Base-by-base conservation (phyloP, 2,329 filamentous ascomycete species). In the Zopfia rhizophila region DNA sequence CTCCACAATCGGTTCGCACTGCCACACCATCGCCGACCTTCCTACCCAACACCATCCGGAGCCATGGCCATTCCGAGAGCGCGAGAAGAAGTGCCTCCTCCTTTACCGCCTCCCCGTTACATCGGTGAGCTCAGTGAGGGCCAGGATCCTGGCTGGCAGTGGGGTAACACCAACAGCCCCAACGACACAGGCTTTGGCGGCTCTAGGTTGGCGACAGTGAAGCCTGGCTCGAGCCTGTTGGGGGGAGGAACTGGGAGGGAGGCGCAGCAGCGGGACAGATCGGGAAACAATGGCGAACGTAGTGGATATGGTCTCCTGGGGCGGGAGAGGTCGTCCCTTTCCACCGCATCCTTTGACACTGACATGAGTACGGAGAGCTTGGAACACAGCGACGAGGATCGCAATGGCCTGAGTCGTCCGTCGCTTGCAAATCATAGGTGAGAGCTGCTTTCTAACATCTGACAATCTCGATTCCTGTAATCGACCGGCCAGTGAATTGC, bases 61-160 rank as follows among this genome's bases (percentile, higher is more conserved):
- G 78, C 78, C 52, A 84, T 88, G 82, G 76, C 84, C 49, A 87
- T 89, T 65, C 83, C 83, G 37, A 78, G 81, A 63, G 76, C 79
- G 48, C 77, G 79, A 61, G 75, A 78, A 58, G 74, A 78, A 21
- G 55, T 68, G 30, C 75, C 77, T 38, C 85, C 86, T 47, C 84
- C 85, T 37, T 76, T 88, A 60, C 86, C 85, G 58, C 86, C 86
- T 46, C 82, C 85, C 39, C 78, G 77, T 68, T 73, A 79, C 63
- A 79, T 87, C 48, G 75, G 77, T 55, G 80, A 83, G 49, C 72
- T 84, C 54, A 73, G 77, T 57, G 68, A 76, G 52, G 83, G 82
- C 24, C 77, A 81, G 58, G 85, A 88, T 68, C 76, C 80, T 43
- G 84, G 80, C 49, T 87, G 83, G 83, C 75, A 81, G 66, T 84